Conservation (phyloP, 2,329 filamentous ascomycete species). For the Allantophomopsis cytisporea region DNA sequence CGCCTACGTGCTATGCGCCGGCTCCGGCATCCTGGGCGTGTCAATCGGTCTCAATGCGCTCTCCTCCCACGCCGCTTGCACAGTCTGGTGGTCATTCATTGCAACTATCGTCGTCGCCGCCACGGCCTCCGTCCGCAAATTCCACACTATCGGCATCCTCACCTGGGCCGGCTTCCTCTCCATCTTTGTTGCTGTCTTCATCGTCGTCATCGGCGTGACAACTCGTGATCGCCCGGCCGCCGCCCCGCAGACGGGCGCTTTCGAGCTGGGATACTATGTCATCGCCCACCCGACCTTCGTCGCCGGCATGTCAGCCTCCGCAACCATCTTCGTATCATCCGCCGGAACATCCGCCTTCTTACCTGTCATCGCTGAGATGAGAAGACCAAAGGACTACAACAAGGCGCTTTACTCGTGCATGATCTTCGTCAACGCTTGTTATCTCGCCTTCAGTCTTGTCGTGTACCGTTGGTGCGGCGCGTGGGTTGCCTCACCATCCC, state of each 20-base stretch:
- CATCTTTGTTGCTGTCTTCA: slow-evolving; percentile 42
- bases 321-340: slow-evolving; percentile 45
- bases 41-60: slow-evolving; percentile 46
- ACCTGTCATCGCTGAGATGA: slow-evolving; percentile 54
- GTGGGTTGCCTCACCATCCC: slow-evolving; percentile 47
- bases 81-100: slow-evolving; percentile 41
- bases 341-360: slow-evolving; percentile 47
- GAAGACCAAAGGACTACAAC: slow-evolving; percentile 39
- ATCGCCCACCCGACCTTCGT: slow-evolving; percentile 43
- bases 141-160: slow-evolving; percentile 46
- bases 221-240: slow-evolving; percentile 41
- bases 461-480: slow-evolving; percentile 45
- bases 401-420: slow-evolving; percentile 47
- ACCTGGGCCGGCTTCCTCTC: slow-evolving; percentile 46
- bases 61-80: slow-evolving; percentile 41
- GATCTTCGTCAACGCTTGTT: slow-evolving; percentile 39
- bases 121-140: slow-evolving; percentile 39
- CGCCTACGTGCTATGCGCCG: slow-evolving; percentile 40
- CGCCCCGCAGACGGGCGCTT: slow-evolving; percentile 43
- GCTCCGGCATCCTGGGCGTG: slow-evolving; percentile 43
- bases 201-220: slow-evolving; percentile 38
- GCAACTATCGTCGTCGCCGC: slow-evolving; percentile 33
- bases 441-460: slow-evolving; percentile 38
- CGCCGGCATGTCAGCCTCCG: slow-evolving; percentile 40
- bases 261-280: slow-evolving; percentile 42